Evolutionary conservation across 129 eudicot genomes (phyloP).

Genomic region (Scalesia atractyloides): DNA sequence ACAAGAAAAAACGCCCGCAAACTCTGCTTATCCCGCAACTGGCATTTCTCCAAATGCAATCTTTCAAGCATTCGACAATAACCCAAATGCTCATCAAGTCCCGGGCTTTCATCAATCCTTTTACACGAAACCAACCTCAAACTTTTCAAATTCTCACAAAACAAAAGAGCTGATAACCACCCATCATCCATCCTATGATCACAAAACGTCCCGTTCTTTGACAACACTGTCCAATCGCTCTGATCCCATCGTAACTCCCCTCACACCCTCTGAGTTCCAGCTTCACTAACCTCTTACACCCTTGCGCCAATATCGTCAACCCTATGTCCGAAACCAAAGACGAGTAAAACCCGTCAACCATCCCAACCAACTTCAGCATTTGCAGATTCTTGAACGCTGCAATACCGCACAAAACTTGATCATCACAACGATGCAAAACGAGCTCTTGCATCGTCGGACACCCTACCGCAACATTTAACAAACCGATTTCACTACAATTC

Average conservation of each 20-base stretch:
- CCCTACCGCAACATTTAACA: slow-evolving; percentile 60
- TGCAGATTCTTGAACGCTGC: slow-evolving; percentile 64
- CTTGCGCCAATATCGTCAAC: slow-evolving; percentile 85
- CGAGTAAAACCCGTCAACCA: slow-evolving; percentile 56
- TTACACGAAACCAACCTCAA: slow-evolving; percentile 68
- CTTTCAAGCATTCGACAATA: slow-evolving; percentile 55
- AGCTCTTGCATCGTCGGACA: slow-evolving; percentile 68
- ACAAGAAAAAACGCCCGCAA: slow-evolving; percentile 69
- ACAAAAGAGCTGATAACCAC: slow-evolving; percentile 73
- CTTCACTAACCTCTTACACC: slow-evolving; percentile 79
- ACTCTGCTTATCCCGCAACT: slow-evolving; percentile 57
- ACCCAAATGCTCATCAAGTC: slow-evolving; percentile 65
- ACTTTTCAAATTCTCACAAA: slow-evolving; percentile 72
- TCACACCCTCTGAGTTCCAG: slow-evolving; percentile 82
- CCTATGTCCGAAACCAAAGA: slow-evolving; percentile 76
- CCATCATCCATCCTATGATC: slow-evolving; percentile 77
- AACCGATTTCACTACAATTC: slow-evolving; percentile 69
- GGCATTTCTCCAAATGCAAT: slow-evolving; percentile 75
- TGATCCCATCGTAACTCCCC: slow-evolving; percentile 85
- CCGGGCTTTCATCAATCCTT: slow-evolving; percentile 52
- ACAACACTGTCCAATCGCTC: slow-evolving; percentile 86
- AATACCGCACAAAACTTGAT: slow-evolving; percentile 56
- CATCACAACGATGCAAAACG: slow-evolving; percentile 70
- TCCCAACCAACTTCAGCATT: slow-evolving; percentile 71
- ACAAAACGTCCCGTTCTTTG: slow-evolving; percentile 56